Percentiles rank a stretch among this genome's conserved stretches.
phyloP scores from a whole-genome alignment of 805 yeast genomes.

The Ogataea chonburiensis region DNA sequence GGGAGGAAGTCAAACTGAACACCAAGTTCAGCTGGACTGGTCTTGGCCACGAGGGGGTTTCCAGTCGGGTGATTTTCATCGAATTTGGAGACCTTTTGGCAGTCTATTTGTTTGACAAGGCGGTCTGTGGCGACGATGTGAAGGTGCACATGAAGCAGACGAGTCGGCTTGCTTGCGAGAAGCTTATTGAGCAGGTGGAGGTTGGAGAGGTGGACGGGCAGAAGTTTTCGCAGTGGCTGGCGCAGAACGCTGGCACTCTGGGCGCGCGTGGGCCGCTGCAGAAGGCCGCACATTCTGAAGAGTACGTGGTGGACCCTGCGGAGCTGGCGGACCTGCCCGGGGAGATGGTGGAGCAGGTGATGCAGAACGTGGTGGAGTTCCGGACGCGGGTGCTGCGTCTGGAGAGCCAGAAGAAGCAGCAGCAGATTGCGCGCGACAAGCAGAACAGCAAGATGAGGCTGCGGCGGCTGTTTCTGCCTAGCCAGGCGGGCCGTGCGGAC shows the following conservation, averaged over 20 bases:
- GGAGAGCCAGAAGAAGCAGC: constrained; percentile 51
- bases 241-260: constrained; percentile 1
- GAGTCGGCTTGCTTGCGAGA: constrained; percentile 11
- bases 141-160: constrained; percentile 10
- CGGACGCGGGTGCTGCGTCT: constrained; percentile 52
- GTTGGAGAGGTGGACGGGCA: constrained; percentile 5
- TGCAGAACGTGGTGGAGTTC: constrained; percentile 53
- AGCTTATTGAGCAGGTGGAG: constrained; percentile 10
- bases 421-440: constrained; percentile 48
- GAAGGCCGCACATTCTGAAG: constrained; percentile 16
- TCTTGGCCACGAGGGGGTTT: constrained; percentile 19
- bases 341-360: constrained; percentile 51
- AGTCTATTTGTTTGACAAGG: constrained; percentile 21
- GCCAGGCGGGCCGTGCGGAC: constrained; percentile 24
- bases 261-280: background rate
- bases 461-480: constrained; percentile 39
- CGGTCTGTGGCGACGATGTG: constrained; percentile 10
- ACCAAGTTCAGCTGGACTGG: constrained; percentile 28
- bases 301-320: constrained; percentile 53
- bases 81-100: constrained; percentile 30
- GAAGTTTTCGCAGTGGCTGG: background rate
- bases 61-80: constrained; percentile 25
- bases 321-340: constrained; percentile 59
- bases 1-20: constrained; percentile 2
- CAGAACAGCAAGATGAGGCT: constrained; percentile 47